A percentile compares a stretch with the other conserved stretches of the same genome.
phyloP scores from a whole-genome alignment of 352 stramenopile species.

The Globisporangium abappressorium region DNA sequence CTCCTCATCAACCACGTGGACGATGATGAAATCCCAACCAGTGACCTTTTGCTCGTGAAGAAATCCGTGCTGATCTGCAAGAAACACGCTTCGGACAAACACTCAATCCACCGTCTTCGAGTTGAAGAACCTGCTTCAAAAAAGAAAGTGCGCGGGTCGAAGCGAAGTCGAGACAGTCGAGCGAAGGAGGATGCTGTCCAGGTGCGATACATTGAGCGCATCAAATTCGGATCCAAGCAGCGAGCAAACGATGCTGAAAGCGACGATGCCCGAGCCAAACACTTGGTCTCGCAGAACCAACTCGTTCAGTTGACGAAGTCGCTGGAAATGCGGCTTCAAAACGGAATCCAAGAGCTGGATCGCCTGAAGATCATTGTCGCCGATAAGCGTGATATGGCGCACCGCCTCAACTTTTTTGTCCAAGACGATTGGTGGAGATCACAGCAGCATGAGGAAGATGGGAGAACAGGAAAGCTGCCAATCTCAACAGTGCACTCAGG shows the following conservation, averaged over 20 bases:
- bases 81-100: constrained; percentile 25
- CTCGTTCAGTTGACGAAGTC: constrained; percentile 44
- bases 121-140: constrained; percentile 25
- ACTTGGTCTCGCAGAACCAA: constrained; percentile 28
- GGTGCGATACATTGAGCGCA: constrained; percentile 62
- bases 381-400: constrained; percentile 39
- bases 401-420: constrained; percentile 36
- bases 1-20: constrained; percentile 41
- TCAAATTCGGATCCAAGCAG: constrained; percentile 31
- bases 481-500: background rate
- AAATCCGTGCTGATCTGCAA: constrained; percentile 48
- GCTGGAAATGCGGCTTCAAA: constrained; percentile 34
- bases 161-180: constrained; percentile 29
- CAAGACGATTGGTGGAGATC: constrained; percentile 25
- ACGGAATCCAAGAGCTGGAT: constrained; percentile 32
- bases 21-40: constrained; percentile 3
- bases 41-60: constrained; percentile 31
- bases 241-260: constrained; percentile 8
- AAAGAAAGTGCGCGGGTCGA: constrained; percentile 20
- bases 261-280: constrained; percentile 6
- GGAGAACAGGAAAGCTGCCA: background rate
- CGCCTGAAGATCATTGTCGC: constrained; percentile 36
- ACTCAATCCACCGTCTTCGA: constrained; percentile 40
- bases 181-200: constrained; percentile 3
- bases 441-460: background rate